These are phyloP conservation scores for Salvia miltiorrhiza DNA, from an alignment of 257 asterid genomes.

Conservation along the genomic window DNA sequence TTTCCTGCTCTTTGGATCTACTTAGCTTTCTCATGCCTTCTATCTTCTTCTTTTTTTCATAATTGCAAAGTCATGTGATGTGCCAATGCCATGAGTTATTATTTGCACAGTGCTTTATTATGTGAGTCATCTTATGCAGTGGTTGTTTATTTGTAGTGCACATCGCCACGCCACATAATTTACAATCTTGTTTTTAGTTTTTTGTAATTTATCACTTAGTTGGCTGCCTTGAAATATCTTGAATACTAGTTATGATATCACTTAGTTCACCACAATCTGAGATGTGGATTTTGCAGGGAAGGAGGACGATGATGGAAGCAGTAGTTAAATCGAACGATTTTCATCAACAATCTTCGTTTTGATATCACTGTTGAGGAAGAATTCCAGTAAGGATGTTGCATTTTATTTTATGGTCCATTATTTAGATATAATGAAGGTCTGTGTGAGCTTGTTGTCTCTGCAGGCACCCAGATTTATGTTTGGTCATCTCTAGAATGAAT, in stretches of 20 bases:
- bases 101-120: background rate
- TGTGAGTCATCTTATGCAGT: background rate
- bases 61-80: background rate
- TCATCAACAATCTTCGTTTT: slow-evolving; percentile 85
- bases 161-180: background rate
- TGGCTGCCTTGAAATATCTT: background rate
- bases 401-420: slow-evolving; percentile 4
- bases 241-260: background rate
- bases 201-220: background rate
- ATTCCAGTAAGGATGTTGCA: slow-evolving; percentile 51
- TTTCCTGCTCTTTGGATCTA: slow-evolving; percentile 15
- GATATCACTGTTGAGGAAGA: slow-evolving; percentile 74
- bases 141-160: background rate
- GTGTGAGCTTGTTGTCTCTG: slow-evolving; percentile 17
- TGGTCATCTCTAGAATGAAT: no score
- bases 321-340: slow-evolving; percentile 62
- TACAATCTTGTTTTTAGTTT: background rate
- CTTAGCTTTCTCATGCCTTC: background rate
- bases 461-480: slow-evolving; percentile 97
- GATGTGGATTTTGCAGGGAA: slow-evolving; percentile 37
- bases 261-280: no score
- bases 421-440: no score
- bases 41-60: background rate
- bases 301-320: slow-evolving; percentile 42
- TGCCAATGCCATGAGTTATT: background rate